These are phyloP conservation scores for Trifolium fragiferum DNA, from an alignment of 306 rosid genomes.

Conservation along the genomic window DNA sequence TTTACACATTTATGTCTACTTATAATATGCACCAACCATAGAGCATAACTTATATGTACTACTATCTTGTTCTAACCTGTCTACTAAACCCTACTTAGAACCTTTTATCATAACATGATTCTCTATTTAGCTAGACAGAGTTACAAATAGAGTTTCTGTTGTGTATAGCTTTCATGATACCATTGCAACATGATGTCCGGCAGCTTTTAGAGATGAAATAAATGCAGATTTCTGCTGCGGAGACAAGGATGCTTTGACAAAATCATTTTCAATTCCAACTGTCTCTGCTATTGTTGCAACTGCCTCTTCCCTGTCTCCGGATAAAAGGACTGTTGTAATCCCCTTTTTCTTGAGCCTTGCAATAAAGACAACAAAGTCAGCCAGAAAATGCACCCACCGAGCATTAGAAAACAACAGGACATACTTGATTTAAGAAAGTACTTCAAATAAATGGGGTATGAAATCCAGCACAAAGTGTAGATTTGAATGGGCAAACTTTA, in stretches of 20 bases:
- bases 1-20: slow-evolving; percentile 9
- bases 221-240: slow-evolving; percentile 80
- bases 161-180: slow-evolving; percentile 64
- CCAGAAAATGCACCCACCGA: slow-evolving; percentile 39
- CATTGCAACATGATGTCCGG: slow-evolving; percentile 93
- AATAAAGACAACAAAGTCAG: slow-evolving; percentile 50
- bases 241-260: slow-evolving; percentile 75
- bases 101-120: slow-evolving; percentile 28
- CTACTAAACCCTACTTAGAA: slow-evolving; percentile 20
- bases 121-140: slow-evolving; percentile 24
- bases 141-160: neutral
- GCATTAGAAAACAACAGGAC: slow-evolving; percentile 13
- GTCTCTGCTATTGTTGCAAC: slow-evolving; percentile 87
- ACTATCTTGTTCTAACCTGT: slow-evolving; percentile 18
- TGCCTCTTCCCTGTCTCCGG: slow-evolving; percentile 99
- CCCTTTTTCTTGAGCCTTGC: slow-evolving; percentile 91
- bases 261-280: slow-evolving; percentile 75
- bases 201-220: slow-evolving; percentile 80
- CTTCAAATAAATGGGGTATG: slow-evolving; percentile 13
- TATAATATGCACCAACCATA: neutral
- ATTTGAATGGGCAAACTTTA: slow-evolving; percentile 27
- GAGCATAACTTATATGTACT: neutral
- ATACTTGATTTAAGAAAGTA: slow-evolving; percentile 32
- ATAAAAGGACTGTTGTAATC: slow-evolving; percentile 78
- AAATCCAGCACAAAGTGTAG: slow-evolving; percentile 9